phyloP scores from a whole-genome alignment of 371 early-diverging fungal genomes.

The Apophysomyces ossiformis region DNA sequence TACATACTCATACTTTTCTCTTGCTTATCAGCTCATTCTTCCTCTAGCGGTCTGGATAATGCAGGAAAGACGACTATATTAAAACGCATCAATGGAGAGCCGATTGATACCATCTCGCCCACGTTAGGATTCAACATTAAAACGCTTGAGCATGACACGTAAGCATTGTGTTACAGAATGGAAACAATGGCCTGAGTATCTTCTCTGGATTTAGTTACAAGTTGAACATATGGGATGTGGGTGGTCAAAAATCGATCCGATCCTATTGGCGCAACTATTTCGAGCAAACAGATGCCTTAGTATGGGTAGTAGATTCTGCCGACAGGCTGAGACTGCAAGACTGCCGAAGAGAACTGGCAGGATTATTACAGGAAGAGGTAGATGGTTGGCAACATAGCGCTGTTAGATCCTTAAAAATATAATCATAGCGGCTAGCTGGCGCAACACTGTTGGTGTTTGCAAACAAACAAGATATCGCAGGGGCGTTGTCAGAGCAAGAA shows the following conservation, averaged over 20 bases:
- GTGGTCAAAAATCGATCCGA: conserved; percentile 97
- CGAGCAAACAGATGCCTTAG: conserved; percentile 97
- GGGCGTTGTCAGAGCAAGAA: conserved; percentile 76
- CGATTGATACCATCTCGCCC: conserved; percentile 93
- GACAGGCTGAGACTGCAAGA: conserved; percentile 85
- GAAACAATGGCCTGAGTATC: neutral
- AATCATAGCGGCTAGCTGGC: conserved; percentile 75
- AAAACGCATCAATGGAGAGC: conserved; percentile 92
- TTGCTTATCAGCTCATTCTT: neutral
- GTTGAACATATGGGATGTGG: conserved; percentile 84
- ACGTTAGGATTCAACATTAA: conserved; percentile 97
- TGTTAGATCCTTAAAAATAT: neutral
- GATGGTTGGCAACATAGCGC: neutral
- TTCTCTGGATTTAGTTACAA: conserved; percentile 17
- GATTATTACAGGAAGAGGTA: conserved; percentile 88
- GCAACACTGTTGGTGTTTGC: conserved; percentile 93
- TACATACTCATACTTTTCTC: neutral
- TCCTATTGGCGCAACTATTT: conserved; percentile 99
- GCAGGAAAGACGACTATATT: conserved; percentile 99
- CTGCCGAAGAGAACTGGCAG: conserved; percentile 78
- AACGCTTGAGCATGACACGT: conserved; percentile 86
- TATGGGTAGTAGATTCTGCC: conserved; percentile 98
- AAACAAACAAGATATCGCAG: conserved; percentile 95
- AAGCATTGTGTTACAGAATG: conserved; percentile 7
- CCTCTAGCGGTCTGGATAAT: conserved; percentile 93